These are phyloP conservation scores for Cladophialophora chaetospira DNA, from an alignment of 2,329 filamentous ascomycete genomes.

Conservation along the genomic window DNA sequence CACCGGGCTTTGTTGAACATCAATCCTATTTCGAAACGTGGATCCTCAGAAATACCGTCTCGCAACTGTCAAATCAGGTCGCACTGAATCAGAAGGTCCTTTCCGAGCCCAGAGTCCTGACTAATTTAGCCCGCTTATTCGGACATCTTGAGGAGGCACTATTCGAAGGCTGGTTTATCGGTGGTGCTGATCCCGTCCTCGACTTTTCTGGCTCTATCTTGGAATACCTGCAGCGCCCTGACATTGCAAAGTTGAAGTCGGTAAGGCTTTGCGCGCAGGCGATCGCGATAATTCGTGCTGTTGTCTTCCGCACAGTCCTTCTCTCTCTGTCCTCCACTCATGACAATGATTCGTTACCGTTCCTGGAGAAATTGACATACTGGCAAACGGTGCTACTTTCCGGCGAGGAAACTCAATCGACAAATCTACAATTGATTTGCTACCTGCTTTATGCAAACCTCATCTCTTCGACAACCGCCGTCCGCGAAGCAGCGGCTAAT, in stretches of 20 bases:
- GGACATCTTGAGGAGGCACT: conserved; percentile 83
- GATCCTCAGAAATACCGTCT: conserved; percentile 73
- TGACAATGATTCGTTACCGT: conserved; percentile 66
- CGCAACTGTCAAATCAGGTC: conserved; percentile 69
- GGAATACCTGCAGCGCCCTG: conserved; percentile 84
- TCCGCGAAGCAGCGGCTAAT: conserved; percentile 76
- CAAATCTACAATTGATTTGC: conserved; percentile 81
- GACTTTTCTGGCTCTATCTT: conserved; percentile 84
- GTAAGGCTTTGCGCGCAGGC: conserved; percentile 90
- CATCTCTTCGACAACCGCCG: conserved; percentile 66
- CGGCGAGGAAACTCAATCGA: conserved; percentile 74
- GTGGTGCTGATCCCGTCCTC: conserved; percentile 78
- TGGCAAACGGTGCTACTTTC: conserved; percentile 92
- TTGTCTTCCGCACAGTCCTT: conserved; percentile 76
- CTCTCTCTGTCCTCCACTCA: conserved; percentile 83
- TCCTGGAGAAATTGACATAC: conserved; percentile 84
- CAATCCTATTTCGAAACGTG: conserved; percentile 96
- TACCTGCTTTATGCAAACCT: conserved; percentile 91
- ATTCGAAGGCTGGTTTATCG: conserved; percentile 95
- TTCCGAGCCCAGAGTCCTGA: conserved; percentile 78
- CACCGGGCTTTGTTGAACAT: conserved; percentile 90
- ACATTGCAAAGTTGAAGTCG: conserved; percentile 77
- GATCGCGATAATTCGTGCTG: conserved; percentile 71
- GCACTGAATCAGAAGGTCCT: conserved; percentile 71
- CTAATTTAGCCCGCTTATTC: conserved; percentile 80